Conservation (phyloP, 192 early-diverging fungal species). For the Coemansia sp. region DNA sequence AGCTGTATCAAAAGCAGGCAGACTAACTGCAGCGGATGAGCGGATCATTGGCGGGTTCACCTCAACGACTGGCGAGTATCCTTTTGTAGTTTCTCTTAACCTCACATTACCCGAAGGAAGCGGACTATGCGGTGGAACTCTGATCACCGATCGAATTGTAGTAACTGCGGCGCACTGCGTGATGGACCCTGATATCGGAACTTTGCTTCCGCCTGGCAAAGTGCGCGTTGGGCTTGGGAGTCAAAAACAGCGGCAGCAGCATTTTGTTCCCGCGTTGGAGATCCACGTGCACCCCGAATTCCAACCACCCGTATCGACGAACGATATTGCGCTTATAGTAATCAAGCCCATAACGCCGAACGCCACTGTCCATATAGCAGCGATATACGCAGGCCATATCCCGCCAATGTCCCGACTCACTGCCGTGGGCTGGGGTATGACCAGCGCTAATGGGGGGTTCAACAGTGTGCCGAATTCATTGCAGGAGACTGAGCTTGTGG, state of each 20-base stretch:
- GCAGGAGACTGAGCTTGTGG: constrained; percentile 29
- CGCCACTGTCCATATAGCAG: constrained; percentile 1
- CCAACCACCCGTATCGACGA: constrained; percentile 14
- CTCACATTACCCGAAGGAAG: constrained; percentile 10
- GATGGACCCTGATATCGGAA: constrained; percentile 14
- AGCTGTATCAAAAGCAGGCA: background rate
- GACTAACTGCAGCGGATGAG: background rate
- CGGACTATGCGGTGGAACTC: constrained; percentile 45
- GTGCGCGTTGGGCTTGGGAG: constrained; percentile 31
- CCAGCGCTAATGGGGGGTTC: constrained; percentile 2
- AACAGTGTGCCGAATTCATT: constrained; percentile 23
- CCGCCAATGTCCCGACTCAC: constrained; percentile 22
- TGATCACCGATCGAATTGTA: constrained; percentile 29
- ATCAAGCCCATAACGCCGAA: constrained; percentile 11
- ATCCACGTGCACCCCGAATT: constrained; percentile 29
- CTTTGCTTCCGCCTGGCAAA: background rate
- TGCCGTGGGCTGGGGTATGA: constrained; percentile 45
- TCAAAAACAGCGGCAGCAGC: constrained; percentile 17
- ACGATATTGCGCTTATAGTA: constrained; percentile 35
- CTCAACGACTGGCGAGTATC: constrained; percentile 18
- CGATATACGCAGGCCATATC: constrained; percentile 29
- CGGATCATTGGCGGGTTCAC: constrained; percentile 40
- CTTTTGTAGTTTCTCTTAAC: constrained; percentile 28
- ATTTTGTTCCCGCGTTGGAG: background rate
- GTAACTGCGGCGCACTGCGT: constrained; percentile 51